Base-by-base conservation (phyloP, 306 rosid genomes). In the Fagus crenata region DNA sequence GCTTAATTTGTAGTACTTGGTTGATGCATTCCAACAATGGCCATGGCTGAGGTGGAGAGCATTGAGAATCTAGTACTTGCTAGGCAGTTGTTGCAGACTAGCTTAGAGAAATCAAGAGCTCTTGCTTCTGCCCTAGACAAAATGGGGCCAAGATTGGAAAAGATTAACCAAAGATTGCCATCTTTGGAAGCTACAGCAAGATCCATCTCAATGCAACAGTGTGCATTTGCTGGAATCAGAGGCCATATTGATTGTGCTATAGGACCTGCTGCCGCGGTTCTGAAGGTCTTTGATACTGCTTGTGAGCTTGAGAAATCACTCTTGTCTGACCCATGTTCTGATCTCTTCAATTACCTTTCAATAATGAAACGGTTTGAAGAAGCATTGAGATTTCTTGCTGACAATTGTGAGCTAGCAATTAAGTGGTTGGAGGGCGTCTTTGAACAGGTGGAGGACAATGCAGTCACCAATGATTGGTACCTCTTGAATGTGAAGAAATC, bases 351-450 rank as follows among this genome's bases (percentile, higher is more conserved):
- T 40, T 90, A 86, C 46, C 76, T 88, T 71, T 85, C 88, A 5
- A 68, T 73, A 72, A 72, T 81, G 53, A 89, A 86, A 81, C 86
- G 76, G 84, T 90, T 90, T 2, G 92, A 90, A 86, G 92, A 90
- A 82, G 92, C 91, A 18, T 55, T 92, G 80, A 80, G 80, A 64
- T 96, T 95, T 82, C 96, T 95, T 72, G 61, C 88, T 18, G 86
- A 87, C 75, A 91, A 84, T 73, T 90, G 92, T 84, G 81, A 39
- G 80, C 85, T 95, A 46, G 90, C 88, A 42, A 69, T 83, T 32
- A 81, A 81, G 60, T 91, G 99, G 97, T 56, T 95, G 88, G 85
- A 86, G 71, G 90, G 74, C 31, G 71, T 89, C 75, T 54, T 75
- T 69, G 91, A 81, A 81, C 56, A 77, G 63, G 18, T 87, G 35